Conservation (phyloP, 805 yeast genomes). For the Wickerhamiella kurtzmanii region DNA sequence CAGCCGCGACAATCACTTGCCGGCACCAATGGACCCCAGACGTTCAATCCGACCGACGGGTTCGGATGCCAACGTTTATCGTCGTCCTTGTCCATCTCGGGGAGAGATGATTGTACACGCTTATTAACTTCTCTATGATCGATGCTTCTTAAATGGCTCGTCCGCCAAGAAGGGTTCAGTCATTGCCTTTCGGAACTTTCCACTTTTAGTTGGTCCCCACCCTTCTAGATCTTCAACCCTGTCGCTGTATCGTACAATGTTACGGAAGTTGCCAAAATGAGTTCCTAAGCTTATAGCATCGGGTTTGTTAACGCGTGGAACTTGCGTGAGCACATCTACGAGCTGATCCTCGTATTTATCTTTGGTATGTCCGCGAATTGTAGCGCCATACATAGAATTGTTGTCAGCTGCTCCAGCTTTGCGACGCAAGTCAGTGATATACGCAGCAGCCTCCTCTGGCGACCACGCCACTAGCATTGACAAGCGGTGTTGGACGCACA, state of each 20-base stretch:
- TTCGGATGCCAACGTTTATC: constrained; percentile 15
- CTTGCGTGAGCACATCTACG: constrained; percentile 23
- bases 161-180: constrained; percentile 18
- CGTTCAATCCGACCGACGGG: constrained; percentile 46
- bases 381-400: constrained; percentile 8
- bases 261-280: constrained; percentile 24
- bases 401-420: constrained; percentile 23
- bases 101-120: not conserved
- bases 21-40: constrained; percentile 65
- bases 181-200: constrained; percentile 18
- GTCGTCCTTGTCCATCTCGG: not conserved
- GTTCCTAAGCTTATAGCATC: constrained; percentile 25
- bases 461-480: constrained; percentile 28
- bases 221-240: constrained; percentile 21
- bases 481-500: constrained; percentile 22
- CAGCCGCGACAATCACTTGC: constrained; percentile 52
- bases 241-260: constrained; percentile 21
- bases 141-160: constrained; percentile 7
- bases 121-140: too few relatives aligned
- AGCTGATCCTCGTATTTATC: constrained; percentile 24
- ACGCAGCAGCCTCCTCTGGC: constrained; percentile 28
- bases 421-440: constrained; percentile 24
- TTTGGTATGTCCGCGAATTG: constrained; percentile 12
- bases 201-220: constrained; percentile 26
- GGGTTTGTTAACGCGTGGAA: constrained; percentile 28